Conservation (phyloP, 2,329 filamentous ascomycete species). For the Ambrosiella cleistominuta region DNA sequence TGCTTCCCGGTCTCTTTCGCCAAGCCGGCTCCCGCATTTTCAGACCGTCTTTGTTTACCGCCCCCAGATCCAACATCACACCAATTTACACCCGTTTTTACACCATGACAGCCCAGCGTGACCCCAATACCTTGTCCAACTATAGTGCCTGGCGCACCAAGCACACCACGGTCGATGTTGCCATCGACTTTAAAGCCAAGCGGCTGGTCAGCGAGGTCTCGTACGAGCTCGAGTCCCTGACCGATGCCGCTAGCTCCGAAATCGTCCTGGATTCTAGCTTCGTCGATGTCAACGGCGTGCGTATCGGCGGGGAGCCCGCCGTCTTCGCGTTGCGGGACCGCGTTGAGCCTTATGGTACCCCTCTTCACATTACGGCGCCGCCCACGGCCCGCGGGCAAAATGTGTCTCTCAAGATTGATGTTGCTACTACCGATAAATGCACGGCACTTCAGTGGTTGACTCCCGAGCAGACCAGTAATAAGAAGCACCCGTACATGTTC, state of each 20-base stretch:
- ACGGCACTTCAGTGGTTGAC: slow-evolving; percentile 93
- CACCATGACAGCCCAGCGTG: slow-evolving; percentile 28
- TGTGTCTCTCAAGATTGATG: slow-evolving; percentile 42
- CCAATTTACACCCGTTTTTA: neutral
- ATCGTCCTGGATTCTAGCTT: slow-evolving; percentile 81
- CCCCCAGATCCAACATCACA: neutral
- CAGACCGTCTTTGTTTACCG: neutral
- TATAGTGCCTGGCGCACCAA: slow-evolving; percentile 74
- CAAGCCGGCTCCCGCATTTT: slow-evolving; percentile 9
- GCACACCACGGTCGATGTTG: slow-evolving; percentile 67
- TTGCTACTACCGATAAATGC: slow-evolving; percentile 73
- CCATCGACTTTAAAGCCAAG: slow-evolving; percentile 69
- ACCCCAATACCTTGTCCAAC: slow-evolving; percentile 84
- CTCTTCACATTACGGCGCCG: slow-evolving; percentile 47
- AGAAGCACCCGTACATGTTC: slow-evolving; percentile 94
- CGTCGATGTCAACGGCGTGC: slow-evolving; percentile 55
- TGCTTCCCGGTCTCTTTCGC: slow-evolving; percentile 10
- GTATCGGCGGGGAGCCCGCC: slow-evolving; percentile 43
- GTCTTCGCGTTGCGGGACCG: slow-evolving; percentile 55
- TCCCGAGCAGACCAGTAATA: slow-evolving; percentile 83
- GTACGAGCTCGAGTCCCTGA: slow-evolving; percentile 60
- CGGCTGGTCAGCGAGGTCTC: slow-evolving; percentile 59
- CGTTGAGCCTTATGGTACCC: slow-evolving; percentile 56
- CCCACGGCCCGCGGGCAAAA: slow-evolving; percentile 32
- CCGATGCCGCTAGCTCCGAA: slow-evolving; percentile 52